phyloP scores from a whole-genome alignment of 139 green algal species.

The Edaphochlamys debaryana region DNA sequence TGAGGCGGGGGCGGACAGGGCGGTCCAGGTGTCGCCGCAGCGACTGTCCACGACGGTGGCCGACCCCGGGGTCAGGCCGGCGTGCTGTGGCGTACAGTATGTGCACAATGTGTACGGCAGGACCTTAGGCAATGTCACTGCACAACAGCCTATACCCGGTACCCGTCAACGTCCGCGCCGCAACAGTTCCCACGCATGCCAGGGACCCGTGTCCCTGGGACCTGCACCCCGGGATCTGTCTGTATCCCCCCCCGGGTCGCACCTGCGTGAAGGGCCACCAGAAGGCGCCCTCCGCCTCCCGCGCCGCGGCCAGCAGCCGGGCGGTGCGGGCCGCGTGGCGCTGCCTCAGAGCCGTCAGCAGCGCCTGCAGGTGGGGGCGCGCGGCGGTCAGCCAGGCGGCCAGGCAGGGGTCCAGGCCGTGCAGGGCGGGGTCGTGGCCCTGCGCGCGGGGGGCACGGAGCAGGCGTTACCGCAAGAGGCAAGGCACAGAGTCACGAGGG shows the following conservation, averaged over 20 bases:
- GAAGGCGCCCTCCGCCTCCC: constrained; percentile 57
- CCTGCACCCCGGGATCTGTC: no score
- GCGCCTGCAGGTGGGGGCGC: constrained; percentile 53
- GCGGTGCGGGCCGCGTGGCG: constrained; percentile 62
- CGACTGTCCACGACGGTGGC: constrained; percentile 84
- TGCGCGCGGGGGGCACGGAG: neutral
- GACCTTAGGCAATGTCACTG: no score
- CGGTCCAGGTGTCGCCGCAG: constrained; percentile 82
- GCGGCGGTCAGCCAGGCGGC: constrained; percentile 71
- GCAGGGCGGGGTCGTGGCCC: neutral
- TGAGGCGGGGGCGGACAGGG: constrained; percentile 44
- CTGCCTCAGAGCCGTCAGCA: constrained; percentile 59
- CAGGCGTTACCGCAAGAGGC: no score
- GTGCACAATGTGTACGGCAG: no score
- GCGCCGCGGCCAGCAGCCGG: constrained; percentile 45
- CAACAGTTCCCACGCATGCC: no score
- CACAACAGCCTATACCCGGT: no score
- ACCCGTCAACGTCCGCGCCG: no score
- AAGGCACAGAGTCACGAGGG: neutral
- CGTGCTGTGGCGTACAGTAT: no score
- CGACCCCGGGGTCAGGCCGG: constrained; percentile 40
- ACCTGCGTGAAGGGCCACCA: constrained; percentile 99
- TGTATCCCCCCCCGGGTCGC: no score
- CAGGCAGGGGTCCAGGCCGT: constrained; percentile 64
- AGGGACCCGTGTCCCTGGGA: no score